A percentile compares a stretch with the other conserved stretches of the same genome.
phyloP scores from a whole-genome alignment of 768 basidiomycete genomes.

The Serendipita sp. region DNA sequence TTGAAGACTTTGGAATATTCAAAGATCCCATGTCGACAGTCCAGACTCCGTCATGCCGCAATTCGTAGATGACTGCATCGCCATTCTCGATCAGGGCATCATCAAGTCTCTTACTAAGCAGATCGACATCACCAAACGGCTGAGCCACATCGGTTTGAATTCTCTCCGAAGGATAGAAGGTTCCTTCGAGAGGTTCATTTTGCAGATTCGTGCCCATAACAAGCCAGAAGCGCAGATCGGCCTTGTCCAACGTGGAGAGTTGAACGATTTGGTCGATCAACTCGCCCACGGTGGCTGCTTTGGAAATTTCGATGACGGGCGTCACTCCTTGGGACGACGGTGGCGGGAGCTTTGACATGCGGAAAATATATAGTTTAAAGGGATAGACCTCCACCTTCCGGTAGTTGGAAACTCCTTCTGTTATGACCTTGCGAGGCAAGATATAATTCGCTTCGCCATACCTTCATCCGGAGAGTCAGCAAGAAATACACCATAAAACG shows the following conservation, averaged over 20 bases:
- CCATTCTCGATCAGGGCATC: conserved; percentile 36
- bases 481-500: neutral
- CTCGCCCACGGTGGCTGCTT: conserved; percentile 30
- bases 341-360: conserved; percentile 23
- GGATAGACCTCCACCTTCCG: conserved; percentile 57
- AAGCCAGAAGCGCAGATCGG: conserved; percentile 11
- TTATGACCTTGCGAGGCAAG: conserved; percentile 52
- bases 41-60: conserved; percentile 45
- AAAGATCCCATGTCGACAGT: conserved; percentile 18
- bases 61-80: conserved; percentile 67
- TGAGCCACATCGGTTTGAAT: conserved; percentile 1
- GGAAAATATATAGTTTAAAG: conserved; percentile 41
- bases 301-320: conserved; percentile 31
- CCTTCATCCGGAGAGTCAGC: conserved; percentile 26
- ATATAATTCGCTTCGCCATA: conserved; percentile 45
- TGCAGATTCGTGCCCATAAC: conserved; percentile 9
- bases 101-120: conserved; percentile 23
- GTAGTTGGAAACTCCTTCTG: conserved; percentile 34
- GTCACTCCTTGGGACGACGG: conserved; percentile 17
- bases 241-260: conserved; percentile 12
- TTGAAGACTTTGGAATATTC: neutral
- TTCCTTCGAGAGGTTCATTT: conserved; percentile 18
- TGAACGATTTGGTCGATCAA: conserved; percentile 33
- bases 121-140: conserved; percentile 14
- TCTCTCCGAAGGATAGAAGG: conserved; percentile 11